Base-by-base conservation (phyloP, 371 early-diverging fungal genomes). In the Rhizomucor pusillus region DNA sequence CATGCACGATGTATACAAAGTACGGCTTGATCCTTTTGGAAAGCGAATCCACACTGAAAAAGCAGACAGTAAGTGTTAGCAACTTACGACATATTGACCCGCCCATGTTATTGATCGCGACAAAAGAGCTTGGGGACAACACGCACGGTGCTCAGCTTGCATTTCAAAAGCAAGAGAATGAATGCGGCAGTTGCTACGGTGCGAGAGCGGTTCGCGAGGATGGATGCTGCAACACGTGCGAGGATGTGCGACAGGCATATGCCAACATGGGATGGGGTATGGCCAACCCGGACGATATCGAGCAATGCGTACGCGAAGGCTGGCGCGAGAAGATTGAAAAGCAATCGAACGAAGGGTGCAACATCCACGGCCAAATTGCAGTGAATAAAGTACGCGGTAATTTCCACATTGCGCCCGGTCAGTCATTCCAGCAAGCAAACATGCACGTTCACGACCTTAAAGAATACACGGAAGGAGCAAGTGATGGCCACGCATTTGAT, bases 151-250 rank as follows among this genome's bases (percentile, higher is more conserved):
- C 73, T 24, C 60, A 63, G 18, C 62, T 71, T 24, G 80, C 73
- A 22, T 53, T 74, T 29, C 54, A 66, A 45, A 57, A 56, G 11
- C 56, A 63, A 7, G 81, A 73, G 33, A 62, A 74, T 45, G 84
- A 90, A 63, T 97, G 98, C 67, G 96, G 99, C 4, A 77, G 80
- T 54, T 97, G 98, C 69, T 97, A 92, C 61, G 94, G 94, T 37
- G 95, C 88, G 2, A 55, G 54, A 16, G 80, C 91, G 0, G 22
- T 63, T 20, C 56, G 64, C 23, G 76, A 62, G n/a, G 79, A 75
- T 52, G 89, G 90, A 22, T 98, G 99, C 78, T 97, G 99, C 72
- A 92, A 95, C 65, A 91, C 93, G 0, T 98, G 99, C 67, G 91
- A 91, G 34, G 94, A 91, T 13, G 94, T 98, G 16, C 82, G 88